Conservation (phyloP, 1,139 yeast genomes). For the Nadsonia starkeyi-henricii region DNA sequence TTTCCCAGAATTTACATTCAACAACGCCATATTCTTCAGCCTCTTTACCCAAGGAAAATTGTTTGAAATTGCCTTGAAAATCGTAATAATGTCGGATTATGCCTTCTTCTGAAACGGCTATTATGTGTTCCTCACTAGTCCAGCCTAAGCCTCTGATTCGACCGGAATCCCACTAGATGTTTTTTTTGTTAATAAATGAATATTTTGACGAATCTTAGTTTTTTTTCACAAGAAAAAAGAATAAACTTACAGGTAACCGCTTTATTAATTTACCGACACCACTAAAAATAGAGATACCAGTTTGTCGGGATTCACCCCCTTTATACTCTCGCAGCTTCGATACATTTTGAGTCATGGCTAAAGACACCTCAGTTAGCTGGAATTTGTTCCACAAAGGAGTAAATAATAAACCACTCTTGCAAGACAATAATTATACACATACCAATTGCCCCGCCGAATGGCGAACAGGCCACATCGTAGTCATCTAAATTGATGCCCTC, state of each 20-base stretch:
- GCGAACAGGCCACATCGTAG: conserved; percentile 28
- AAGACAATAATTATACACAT: conserved; percentile 8
- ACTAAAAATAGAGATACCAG: conserved; percentile 34
- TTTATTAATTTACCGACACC: conserved; percentile 39
- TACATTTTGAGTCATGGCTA: conserved; percentile 11
- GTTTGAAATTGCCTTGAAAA: conserved; percentile 52
- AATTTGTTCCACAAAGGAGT: no score
- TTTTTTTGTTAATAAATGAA: background rate
- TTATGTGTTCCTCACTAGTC: conserved; percentile 40
- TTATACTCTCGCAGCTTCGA: conserved; percentile 14
- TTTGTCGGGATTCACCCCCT: conserved; percentile 16
- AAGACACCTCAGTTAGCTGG: no score
- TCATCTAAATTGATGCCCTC: conserved; percentile 19
- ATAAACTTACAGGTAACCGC: conserved; percentile 22
- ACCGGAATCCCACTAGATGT: conserved; percentile 32
- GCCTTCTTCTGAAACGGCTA: conserved; percentile 50
- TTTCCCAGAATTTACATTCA: conserved; percentile 24
- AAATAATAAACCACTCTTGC: conserved; percentile 9
- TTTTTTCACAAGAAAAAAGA: conserved; percentile 13
- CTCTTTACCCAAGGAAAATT: conserved; percentile 28
- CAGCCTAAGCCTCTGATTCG: conserved; percentile 46
- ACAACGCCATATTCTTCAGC: conserved; percentile 27
- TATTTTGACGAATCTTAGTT: no score
- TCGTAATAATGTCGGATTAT: conserved; percentile 52
- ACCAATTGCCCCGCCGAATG: conserved; percentile 35